These are phyloP conservation scores for Neocallimastix lanati DNA, from an alignment of 192 early-diverging fungal species.

Conservation along the genomic window DNA sequence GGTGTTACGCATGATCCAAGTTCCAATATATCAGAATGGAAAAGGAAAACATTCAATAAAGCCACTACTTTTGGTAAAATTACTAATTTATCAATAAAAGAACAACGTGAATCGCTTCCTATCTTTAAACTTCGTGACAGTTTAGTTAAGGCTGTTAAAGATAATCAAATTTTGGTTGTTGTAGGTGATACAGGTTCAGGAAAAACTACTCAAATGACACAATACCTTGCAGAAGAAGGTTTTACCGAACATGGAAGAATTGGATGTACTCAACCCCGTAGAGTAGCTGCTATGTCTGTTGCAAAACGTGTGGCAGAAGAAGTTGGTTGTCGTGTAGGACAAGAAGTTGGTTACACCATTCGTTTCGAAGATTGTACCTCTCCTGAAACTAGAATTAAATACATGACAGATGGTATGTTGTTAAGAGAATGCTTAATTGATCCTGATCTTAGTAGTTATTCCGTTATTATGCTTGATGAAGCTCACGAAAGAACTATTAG, in stretches of 20 bases:
- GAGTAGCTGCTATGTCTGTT: slow-evolving; percentile 97
- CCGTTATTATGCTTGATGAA: slow-evolving; percentile 90
- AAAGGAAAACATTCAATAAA: slow-evolving; percentile 51
- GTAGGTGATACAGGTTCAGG: slow-evolving; percentile 95
- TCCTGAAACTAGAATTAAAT: slow-evolving; percentile 77
- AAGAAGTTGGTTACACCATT: slow-evolving; percentile 94
- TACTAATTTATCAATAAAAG: slow-evolving; percentile 52
- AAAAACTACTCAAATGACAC: slow-evolving; percentile 97
- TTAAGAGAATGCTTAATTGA: slow-evolving; percentile 82
- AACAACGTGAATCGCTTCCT: slow-evolving; percentile 72
- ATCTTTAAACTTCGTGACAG: slow-evolving; percentile 61
- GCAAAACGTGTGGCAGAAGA: slow-evolving; percentile 96
- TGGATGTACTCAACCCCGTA: slow-evolving; percentile 95
- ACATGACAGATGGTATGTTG: slow-evolving; percentile 98
- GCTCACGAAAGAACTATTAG: slow-evolving; percentile 93
- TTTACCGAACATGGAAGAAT: slow-evolving; percentile 74
- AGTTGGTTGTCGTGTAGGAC: slow-evolving; percentile 76
- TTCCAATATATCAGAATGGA: slow-evolving; percentile 76
- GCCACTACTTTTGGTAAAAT: slow-evolving; percentile 84
- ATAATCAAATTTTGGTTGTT: slow-evolving; percentile 61
- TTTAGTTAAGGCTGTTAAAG: slow-evolving; percentile 63
- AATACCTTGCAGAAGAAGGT: slow-evolving; percentile 93
- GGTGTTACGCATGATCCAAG: slow-evolving; percentile 29
- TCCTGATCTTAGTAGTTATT: slow-evolving; percentile 62
- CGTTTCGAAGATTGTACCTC: slow-evolving; percentile 97